Evolutionary conservation across 129 eudicot genomes (phyloP).

Genomic region (Lonicera japonica): DNA sequence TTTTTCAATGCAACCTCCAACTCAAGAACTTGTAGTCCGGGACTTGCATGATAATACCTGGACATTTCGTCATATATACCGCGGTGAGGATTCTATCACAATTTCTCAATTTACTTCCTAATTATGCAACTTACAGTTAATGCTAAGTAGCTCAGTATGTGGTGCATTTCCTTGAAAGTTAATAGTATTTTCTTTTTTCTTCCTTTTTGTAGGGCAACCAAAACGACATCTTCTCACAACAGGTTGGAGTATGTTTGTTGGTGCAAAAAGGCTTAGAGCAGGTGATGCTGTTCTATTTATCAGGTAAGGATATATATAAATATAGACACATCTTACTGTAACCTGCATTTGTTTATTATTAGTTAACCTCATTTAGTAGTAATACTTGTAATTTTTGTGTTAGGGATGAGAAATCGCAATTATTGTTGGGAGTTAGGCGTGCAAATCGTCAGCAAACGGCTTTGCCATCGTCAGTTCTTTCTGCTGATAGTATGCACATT

Average conservation of each 20-base stretch:
- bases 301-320: slow-evolving; percentile 36
- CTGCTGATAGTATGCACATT: slow-evolving; percentile 99
- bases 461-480: slow-evolving; percentile 91
- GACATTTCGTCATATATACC: slow-evolving; percentile 99
- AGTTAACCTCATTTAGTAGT: background rate
- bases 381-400: background rate
- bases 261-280: slow-evolving; percentile 92
- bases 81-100: slow-evolving; percentile 44
- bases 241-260: slow-evolving; percentile 99
- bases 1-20: slow-evolving; percentile 97
- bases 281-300: slow-evolving; percentile 96
- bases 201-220: slow-evolving; percentile 75
- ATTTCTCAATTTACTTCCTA: background rate
- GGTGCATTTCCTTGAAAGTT: background rate
- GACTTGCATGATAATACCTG: slow-evolving; percentile 97
- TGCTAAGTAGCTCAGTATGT: background rate
- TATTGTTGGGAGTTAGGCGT: slow-evolving; percentile 86
- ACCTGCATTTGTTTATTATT: background rate
- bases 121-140: background rate
- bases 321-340: background rate
- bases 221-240: slow-evolving; percentile 95
- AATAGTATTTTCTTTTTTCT: background rate
- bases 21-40: slow-evolving; percentile 93
- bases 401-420: slow-evolving; percentile 91
- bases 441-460: slow-evolving; percentile 93